Evolutionary conservation across 192 early-diverging fungal genomes (phyloP).

Genomic region (Hyaloraphidium curvatum): DNA sequence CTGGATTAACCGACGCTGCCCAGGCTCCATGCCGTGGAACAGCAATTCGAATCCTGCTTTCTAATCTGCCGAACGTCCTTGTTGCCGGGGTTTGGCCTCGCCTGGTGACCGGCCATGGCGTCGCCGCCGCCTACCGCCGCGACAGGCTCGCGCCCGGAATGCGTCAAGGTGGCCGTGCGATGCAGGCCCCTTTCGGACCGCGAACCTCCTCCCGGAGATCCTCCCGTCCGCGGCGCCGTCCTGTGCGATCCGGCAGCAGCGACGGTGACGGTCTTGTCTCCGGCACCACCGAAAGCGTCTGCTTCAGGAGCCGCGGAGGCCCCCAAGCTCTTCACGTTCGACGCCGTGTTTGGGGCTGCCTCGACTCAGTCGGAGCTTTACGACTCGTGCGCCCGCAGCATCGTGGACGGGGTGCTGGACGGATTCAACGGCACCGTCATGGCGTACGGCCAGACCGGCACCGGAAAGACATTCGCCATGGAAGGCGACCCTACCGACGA

Average conservation of each 20-base stretch:
- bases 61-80: too few relatives aligned
- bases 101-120: too few relatives aligned
- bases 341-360: constrained; percentile 6
- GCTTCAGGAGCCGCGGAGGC: constrained; percentile 9
- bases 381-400: constrained; percentile 43
- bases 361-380: constrained; percentile 11
- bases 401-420: constrained; percentile 5
- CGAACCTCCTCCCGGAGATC: constrained; percentile 33
- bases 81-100: too few relatives aligned
- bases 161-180: constrained; percentile 36
- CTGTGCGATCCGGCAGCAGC: constrained; percentile 27
- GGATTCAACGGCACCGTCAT: constrained; percentile 52
- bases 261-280: constrained; percentile 25
- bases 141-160: too few relatives aligned
- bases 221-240: constrained; percentile 25
- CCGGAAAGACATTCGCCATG: constrained; percentile 44
- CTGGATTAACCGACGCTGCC: too few relatives aligned
- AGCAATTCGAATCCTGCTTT: too few relatives aligned
- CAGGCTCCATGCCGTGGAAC: too few relatives aligned
- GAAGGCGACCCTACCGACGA: constrained; percentile 47
- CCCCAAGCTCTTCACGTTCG: constrained; percentile 21
- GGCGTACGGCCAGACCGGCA: constrained; percentile 35
- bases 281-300: constrained; percentile 6
- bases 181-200: constrained; percentile 42
- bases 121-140: too few relatives aligned